These are phyloP conservation scores for Globisporangium yorkense DNA, from an alignment of 352 stramenopile species.

Conservation along the genomic window DNA sequence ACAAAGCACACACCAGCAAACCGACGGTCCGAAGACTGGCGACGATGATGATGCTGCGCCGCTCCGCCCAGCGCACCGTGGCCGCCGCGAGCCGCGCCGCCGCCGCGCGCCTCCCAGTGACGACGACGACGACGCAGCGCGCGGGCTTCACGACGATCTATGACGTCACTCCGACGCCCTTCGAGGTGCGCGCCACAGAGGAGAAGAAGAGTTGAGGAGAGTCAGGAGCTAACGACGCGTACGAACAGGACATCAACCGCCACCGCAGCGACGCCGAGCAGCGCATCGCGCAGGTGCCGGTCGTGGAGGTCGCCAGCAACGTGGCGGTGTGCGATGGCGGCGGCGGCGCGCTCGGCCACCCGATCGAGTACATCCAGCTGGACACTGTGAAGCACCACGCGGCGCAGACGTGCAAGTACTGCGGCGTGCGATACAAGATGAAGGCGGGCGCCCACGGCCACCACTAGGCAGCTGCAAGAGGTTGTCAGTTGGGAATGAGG, in stretches of 20 bases:
- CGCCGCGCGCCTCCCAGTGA: slow-evolving; percentile 4
- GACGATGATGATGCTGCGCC: slow-evolving; percentile 17
- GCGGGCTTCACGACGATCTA: slow-evolving; percentile 65
- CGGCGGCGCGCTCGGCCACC: slow-evolving; percentile 94
- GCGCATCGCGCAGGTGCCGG: slow-evolving; percentile 80
- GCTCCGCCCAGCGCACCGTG: slow-evolving; percentile 18
- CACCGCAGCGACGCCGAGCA: slow-evolving; percentile 88
- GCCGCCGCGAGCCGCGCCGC: slow-evolving; percentile 10
- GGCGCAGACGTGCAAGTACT: slow-evolving; percentile 90
- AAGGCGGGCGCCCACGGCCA: slow-evolving; percentile 64
- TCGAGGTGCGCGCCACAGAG: slow-evolving; percentile 28
- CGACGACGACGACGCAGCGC: slow-evolving; percentile 15
- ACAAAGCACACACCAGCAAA: slow-evolving; percentile 13
- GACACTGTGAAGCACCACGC: slow-evolving; percentile 74
- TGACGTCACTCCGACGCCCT: slow-evolving; percentile 47
- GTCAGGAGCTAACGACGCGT: neutral
- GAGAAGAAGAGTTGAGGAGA: neutral
- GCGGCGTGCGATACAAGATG: slow-evolving; percentile 88
- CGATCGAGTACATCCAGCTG: slow-evolving; percentile 94
- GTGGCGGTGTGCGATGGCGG: slow-evolving; percentile 95
- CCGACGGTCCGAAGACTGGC: neutral
- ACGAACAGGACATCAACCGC: slow-evolving; percentile 62
- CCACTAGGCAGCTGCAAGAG: slow-evolving; percentile 24
- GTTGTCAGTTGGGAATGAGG: neutral
- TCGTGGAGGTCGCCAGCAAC: slow-evolving; percentile 90